phyloP scores from a whole-genome alignment of 768 basidiomycete species.

The Lenzites betulinus region DNA sequence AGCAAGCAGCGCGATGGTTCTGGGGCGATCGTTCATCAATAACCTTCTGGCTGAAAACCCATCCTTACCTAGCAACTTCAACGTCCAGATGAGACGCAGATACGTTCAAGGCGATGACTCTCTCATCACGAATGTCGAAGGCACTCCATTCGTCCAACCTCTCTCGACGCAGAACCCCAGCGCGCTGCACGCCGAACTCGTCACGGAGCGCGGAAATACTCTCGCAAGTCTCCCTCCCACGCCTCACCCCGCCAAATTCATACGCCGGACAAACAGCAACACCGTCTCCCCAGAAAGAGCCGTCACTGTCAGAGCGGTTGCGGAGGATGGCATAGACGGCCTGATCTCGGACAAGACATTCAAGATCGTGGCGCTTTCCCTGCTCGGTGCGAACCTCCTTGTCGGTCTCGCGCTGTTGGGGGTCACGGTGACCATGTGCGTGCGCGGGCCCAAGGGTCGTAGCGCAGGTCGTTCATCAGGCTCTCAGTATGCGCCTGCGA shows the following conservation, averaged over 20 bases:
- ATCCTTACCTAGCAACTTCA: slow-evolving; percentile 28
- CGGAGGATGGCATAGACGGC: neutral
- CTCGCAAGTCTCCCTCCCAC: slow-evolving; percentile 6
- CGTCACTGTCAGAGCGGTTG: too few species aligned
- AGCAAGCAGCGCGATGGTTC: neutral
- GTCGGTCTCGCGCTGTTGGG: slow-evolving; percentile 1
- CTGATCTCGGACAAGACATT: neutral
- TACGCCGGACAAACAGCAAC: too few species aligned
- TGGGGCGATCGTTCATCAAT: slow-evolving; percentile 25
- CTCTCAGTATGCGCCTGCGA: slow-evolving; percentile 2
- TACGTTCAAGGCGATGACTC: slow-evolving; percentile 24
- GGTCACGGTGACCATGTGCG: slow-evolving; percentile 1
- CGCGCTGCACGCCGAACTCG: slow-evolving; percentile 29
- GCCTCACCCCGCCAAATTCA: neutral
- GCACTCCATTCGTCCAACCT: slow-evolving; percentile 36
- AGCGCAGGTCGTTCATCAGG: neutral
- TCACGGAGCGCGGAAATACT: slow-evolving; percentile 20
- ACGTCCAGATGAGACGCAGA: slow-evolving; percentile 29
- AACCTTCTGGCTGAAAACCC: slow-evolving; percentile 28
- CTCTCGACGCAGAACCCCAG: slow-evolving; percentile 26
- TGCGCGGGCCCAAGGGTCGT: slow-evolving; percentile 1
- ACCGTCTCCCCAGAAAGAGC: too few species aligned
- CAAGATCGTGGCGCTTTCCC: neutral
- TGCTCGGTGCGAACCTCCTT: slow-evolving; percentile 4
- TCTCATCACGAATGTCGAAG: slow-evolving; percentile 26